Percentiles rank a stretch among this genome's conserved stretches.
Evolutionary conservation across 2,329 filamentous ascomycete species (phyloP).

Genomic region (Calonectria pauciramosa): DNA sequence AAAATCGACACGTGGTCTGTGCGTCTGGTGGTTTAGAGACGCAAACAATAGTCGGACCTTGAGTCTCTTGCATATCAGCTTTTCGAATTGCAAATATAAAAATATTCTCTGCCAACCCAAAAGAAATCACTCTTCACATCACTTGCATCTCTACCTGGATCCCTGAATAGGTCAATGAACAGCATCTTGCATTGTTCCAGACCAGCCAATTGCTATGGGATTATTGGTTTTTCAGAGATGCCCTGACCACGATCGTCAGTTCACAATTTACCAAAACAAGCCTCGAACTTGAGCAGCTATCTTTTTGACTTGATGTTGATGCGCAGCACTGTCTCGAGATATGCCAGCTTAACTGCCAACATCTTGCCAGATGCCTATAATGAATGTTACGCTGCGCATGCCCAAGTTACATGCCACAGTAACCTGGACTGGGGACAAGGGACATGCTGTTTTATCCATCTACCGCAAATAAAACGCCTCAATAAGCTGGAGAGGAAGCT

Average conservation of each 20-base stretch:
- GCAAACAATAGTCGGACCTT: too few relatives aligned
- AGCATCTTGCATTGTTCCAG: conserved; percentile 16
- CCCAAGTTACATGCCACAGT: conserved; percentile 25
- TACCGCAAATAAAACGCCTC: background rate
- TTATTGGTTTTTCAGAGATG: background rate
- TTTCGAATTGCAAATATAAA: too few relatives aligned
- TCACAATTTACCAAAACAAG: conserved; percentile 14
- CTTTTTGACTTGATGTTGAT: conserved; percentile 14
- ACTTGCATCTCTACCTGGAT: background rate
- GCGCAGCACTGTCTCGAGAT: conserved; percentile 3
- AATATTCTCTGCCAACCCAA: too few relatives aligned
- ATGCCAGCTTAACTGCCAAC: background rate
- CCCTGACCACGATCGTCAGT: conserved; percentile 17
- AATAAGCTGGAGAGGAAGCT: conserved; percentile 29
- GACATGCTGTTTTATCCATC: conserved; percentile 27
- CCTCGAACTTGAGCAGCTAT: conserved; percentile 8
- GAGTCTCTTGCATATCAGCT: too few relatives aligned
- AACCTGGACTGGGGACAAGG: conserved; percentile 29
- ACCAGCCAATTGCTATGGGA: background rate
- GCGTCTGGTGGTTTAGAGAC: background rate
- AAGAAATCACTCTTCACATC: too few relatives aligned
- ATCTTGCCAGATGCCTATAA: conserved; percentile 16
- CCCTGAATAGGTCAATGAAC: conserved; percentile 39
- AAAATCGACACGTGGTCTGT: background rate
- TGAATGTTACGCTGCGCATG: background rate